phyloP scores from a whole-genome alignment of 2,329 filamentous ascomycete genomes.

The Elsinoe necatrix region DNA sequence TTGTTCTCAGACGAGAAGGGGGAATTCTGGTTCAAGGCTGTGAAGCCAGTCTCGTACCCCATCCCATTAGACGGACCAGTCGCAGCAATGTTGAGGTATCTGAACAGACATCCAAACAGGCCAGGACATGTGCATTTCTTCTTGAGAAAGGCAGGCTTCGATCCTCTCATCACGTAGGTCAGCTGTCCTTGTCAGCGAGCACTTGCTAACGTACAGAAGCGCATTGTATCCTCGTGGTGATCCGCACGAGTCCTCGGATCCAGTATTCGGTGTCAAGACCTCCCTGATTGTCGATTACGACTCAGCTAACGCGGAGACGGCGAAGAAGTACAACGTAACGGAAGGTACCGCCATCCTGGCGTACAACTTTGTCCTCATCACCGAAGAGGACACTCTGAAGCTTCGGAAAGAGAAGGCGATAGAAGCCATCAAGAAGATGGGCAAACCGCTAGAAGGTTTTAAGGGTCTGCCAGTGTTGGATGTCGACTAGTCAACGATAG shows the following conservation, averaged over 20 bases:
- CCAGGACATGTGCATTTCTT: slow-evolving; percentile 26
- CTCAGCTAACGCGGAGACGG: slow-evolving; percentile 43
- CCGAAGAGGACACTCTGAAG: slow-evolving; percentile 54
- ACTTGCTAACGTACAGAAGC: slow-evolving; percentile 32
- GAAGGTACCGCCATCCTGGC: slow-evolving; percentile 44
- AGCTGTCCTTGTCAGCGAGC: neutral
- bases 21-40: slow-evolving; percentile 23
- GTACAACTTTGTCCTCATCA: slow-evolving; percentile 67
- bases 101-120: slow-evolving; percentile 23
- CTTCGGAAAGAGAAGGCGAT: slow-evolving; percentile 56
- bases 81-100: slow-evolving; percentile 20
- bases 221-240: slow-evolving; percentile 66
- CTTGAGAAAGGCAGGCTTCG: slow-evolving; percentile 21
- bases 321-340: slow-evolving; percentile 50
- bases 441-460: slow-evolving; percentile 58
- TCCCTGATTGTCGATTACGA: slow-evolving; percentile 56
- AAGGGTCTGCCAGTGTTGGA: slow-evolving; percentile 67
- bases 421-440: slow-evolving; percentile 56
- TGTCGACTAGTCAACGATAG: slow-evolving; percentile 36
- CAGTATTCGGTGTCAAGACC: slow-evolving; percentile 74
- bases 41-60: slow-evolving; percentile 26
- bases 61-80: slow-evolving; percentile 25
- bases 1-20: slow-evolving; percentile 22
- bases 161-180: slow-evolving; percentile 23
- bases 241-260: slow-evolving; percentile 69